Base-by-base conservation (phyloP, 1,284 basidiomycete species). In the Apiotrichum veenhuisii region DNA sequence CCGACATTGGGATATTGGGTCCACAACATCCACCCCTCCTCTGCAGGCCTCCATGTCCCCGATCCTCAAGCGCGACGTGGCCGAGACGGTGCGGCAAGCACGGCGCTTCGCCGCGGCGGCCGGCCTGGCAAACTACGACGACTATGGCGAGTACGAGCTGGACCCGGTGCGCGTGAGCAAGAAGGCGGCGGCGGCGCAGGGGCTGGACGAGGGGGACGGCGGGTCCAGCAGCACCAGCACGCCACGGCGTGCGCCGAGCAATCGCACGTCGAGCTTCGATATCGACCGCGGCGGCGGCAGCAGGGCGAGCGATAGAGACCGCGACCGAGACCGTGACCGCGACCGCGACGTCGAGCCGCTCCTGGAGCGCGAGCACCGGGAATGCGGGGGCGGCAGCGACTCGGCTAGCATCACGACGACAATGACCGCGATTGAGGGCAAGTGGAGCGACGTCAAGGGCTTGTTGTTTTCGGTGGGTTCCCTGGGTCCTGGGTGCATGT, bases 41-140 rank as follows among this genome's bases (percentile, higher is more conserved):
- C 40, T 5, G 15, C 20, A 3, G 22, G 15, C n/a, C 20, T 37
- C 46, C 46, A 75, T 75, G 73, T 75, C 73, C 15, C 73, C 73
- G 7, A 75, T 75, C 51, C 67, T 74, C 52, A 74, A 75, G 53
- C 61, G 73, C 50, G 73, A 75, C 58, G 60, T 75, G 27, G 59
- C 64, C 36, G 73, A 75, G 50, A 68, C 68, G n/a, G 56, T 69
- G 18, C 67, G 70, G 44, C 72, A 75, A 55, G 72, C 72, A n/a
- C 65, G 68, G n/a, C 62, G 68, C 40, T 57, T 75, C 17, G 71
- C 72, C 20, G 61, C 64, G 7, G 66, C 64, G 3, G 64, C 64
- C 9, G 65, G 60, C 5, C 45, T 62, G 20, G 11, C 27, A 17
- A 52, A 56, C 33, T 62, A 59, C 49, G 54, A 62, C 44, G 60